A percentile compares a stretch with the other conserved stretches of the same genome.
Evolutionary conservation across 495 filamentous ascomycete species (phyloP).

Genomic region (Neurospora sp.): DNA sequence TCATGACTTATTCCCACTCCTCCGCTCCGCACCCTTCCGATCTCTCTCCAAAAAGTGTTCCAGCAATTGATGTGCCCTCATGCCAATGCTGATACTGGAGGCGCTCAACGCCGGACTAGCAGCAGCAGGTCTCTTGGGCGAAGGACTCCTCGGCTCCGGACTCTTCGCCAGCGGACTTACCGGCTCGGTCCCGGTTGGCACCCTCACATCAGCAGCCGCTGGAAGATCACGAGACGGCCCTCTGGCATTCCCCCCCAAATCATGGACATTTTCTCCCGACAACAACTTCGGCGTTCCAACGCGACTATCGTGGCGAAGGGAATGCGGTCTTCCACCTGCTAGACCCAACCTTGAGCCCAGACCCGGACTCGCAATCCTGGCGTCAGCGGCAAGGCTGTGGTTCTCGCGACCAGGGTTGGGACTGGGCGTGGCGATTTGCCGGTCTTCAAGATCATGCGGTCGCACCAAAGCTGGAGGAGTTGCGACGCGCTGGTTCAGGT

Average conservation of each 20-base stretch:
- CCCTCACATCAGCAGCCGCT: not conserved
- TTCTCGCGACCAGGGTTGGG: conserved; percentile 6
- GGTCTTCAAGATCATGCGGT: conserved; percentile 8
- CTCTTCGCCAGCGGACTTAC: not conserved
- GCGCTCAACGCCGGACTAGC: not conserved
- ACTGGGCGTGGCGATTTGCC: conserved; percentile 5
- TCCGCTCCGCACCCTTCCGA: conserved; percentile 1
- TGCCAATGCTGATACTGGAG: not conserved
- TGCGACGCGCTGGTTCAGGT: conserved; percentile 7
- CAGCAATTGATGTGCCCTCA: conserved; percentile 11
- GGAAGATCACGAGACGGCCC: not conserved
- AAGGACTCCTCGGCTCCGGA: not conserved
- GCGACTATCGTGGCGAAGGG: not conserved
- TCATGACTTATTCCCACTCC: not conserved
- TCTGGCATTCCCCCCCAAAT: not conserved
- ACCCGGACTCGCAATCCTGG: conserved; percentile 3
- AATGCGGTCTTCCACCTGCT: not conserved
- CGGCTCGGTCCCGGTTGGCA: not conserved
- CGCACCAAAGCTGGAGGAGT: conserved; percentile 5
- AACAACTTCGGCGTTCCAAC: not conserved
- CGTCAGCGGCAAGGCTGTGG: conserved; percentile 9
- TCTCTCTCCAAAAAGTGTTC: conserved; percentile 13
- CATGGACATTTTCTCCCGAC: not conserved
- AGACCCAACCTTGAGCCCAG: not conserved
- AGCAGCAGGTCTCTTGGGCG: not conserved